A percentile compares a stretch with the other conserved stretches of the same genome.
phyloP scores from a whole-genome alignment of 441 rosid species.

The Aleurites moluccanus region DNA sequence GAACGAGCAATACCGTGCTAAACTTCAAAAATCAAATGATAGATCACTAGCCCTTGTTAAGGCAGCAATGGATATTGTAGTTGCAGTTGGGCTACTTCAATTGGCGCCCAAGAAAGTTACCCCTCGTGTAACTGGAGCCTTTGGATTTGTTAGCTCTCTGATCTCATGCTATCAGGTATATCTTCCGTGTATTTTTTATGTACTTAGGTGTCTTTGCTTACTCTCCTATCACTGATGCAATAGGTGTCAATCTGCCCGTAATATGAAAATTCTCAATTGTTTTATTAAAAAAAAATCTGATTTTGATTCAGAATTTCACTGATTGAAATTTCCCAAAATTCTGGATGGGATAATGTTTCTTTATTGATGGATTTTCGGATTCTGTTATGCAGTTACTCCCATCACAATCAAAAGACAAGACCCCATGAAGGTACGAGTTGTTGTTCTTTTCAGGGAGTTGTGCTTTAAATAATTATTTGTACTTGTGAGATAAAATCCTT shows the following conservation, averaged over 20 bases:
- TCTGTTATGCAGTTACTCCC: slow-evolving; percentile 72
- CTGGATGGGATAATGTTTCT: background rate
- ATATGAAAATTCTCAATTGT: background rate
- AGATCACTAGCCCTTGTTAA: slow-evolving; percentile 81
- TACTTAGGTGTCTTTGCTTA: background rate
- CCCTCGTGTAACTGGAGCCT: slow-evolving; percentile 92
- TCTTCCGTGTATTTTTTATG: background rate
- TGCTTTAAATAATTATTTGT: slow-evolving; percentile 33
- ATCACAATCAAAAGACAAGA: slow-evolving; percentile 69
- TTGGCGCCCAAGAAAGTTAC: slow-evolving; percentile 83
- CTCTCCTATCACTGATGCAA: background rate
- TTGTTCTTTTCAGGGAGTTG: slow-evolving; percentile 21
- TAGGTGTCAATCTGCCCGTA: background rate
- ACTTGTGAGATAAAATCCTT: slow-evolving; percentile 25
- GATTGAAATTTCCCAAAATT: background rate
- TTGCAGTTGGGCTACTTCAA: slow-evolving; percentile 87
- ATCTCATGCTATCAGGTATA: slow-evolving; percentile 97
- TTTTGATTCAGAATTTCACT: background rate
- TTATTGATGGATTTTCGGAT: slow-evolving; percentile 18
- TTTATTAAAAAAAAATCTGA: background rate
- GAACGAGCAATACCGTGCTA: slow-evolving; percentile 70
- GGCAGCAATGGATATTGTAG: slow-evolving; percentile 80
- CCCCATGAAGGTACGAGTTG: slow-evolving; percentile 43
- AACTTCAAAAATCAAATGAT: slow-evolving; percentile 82
- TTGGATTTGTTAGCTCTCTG: slow-evolving; percentile 78